phyloP scores from a whole-genome alignment of 192 early-diverging fungal genomes.

The Backusella sp. region DNA sequence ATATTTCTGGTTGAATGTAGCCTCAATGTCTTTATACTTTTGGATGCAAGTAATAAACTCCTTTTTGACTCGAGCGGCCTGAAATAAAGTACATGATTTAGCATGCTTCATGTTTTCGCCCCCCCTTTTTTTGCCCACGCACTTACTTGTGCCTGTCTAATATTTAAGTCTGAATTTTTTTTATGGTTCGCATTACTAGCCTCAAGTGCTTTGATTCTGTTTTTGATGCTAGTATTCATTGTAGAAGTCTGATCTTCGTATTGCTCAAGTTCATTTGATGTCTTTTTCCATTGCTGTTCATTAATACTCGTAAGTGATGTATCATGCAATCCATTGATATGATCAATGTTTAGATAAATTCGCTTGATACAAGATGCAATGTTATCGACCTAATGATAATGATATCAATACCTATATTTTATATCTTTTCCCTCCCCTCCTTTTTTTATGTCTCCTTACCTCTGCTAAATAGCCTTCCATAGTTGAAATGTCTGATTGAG shows the following conservation, averaged over 20 bases:
- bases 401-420: not conserved
- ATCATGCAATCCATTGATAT: conserved; percentile 15
- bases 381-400: not conserved
- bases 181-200: conserved; percentile 7
- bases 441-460: conserved; percentile 5
- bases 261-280: conserved; percentile 4
- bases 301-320: conserved; percentile 18
- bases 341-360: conserved; percentile 11
- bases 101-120: not conserved
- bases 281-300: conserved; percentile 18
- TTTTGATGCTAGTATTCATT: conserved; percentile 40
- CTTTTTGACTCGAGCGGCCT: conserved; percentile 36
- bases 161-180: conserved; percentile 8
- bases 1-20: conserved; percentile 74
- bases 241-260: conserved; percentile 25
- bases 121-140: not conserved
- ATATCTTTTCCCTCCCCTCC: not conserved
- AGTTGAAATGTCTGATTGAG: conserved; percentile 1
- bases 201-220: conserved; percentile 43
- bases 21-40: conserved; percentile 73
- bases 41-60: conserved; percentile 61
- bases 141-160: conserved; percentile 14
- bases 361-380: conserved; percentile 3
- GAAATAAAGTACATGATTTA: not conserved
- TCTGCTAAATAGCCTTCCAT: conserved; percentile 15